Evolutionary conservation across 495 filamentous ascomycete genomes (phyloP), one percentile per base, ranked within the genome.

Genomic region (Penicillium coprophilum): DNA sequence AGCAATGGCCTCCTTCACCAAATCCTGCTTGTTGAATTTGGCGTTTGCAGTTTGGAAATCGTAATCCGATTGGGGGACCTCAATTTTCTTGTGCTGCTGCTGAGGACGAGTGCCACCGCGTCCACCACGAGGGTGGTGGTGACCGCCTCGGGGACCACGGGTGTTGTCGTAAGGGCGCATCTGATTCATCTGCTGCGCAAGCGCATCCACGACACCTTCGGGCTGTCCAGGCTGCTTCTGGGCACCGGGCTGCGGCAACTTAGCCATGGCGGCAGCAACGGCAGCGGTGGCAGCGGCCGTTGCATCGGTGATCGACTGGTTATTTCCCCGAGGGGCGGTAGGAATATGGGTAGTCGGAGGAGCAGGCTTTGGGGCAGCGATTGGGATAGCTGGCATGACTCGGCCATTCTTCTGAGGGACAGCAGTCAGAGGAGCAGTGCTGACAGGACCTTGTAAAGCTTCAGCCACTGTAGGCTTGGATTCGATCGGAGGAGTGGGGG

Each of bases 11-110:
- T 96, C 91, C 73, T 96, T 96, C 17, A 90, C 88, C 31, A 97
- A 72, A 64, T 96, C 92, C 62, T 96, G 87, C 74, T 99, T 99
- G 79, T 95, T 97, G 78, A 99, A 97, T 70, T 96, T 96, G 15
- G 91, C 92, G 65, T 99, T 99, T 46, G 93, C 82, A 9, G 84
- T 84, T 59, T 87, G 86, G 69, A 99, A 99, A 67, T 99, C 95
- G 66, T 90, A 99, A 63, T 97, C 94, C 3, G 88, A 83, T 32
- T 85, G 78, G 0, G 94, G 94, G 28, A 97, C 87, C 53, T 96
- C 93, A 20, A 97, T 80, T 74, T 90, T 94, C 64, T 80, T 80
- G 36, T 73, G 70, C 55, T 74, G 75, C 19, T 82, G 77, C 23
- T 81, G 80, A 28, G 80, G 79, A 43, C 84, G 82, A 56, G 77